Evolutionary conservation across 768 basidiomycete species (phyloP).

Genomic region (Lactarius hengduanensis): DNA sequence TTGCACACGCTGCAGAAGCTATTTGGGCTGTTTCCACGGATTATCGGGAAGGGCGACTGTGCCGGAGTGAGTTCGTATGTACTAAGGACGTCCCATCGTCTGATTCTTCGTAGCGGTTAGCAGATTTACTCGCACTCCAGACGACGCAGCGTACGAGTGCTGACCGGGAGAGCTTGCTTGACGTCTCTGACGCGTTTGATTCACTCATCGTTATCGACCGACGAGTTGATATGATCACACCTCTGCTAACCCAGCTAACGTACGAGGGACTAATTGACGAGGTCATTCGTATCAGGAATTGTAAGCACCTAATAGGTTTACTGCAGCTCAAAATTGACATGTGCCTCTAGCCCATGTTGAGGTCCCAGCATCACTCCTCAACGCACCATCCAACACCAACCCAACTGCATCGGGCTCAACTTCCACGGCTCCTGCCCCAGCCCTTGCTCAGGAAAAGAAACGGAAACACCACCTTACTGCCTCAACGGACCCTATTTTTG

Average conservation of each 20-base stretch:
- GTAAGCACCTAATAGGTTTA: conserved; percentile 44
- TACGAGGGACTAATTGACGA: conserved; percentile 97
- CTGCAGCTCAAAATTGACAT: conserved; percentile 1
- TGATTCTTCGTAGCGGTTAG: conserved; percentile 57
- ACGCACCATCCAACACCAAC: conserved; percentile 48
- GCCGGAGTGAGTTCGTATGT: conserved; percentile 54
- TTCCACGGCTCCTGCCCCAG: conserved; percentile 44
- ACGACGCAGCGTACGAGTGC: conserved; percentile 43
- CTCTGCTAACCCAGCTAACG: conserved; percentile 91
- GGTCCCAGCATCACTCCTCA: conserved; percentile 67
- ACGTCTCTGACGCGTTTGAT: conserved; percentile 67
- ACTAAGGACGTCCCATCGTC: conserved; percentile 7
- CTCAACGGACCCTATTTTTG: conserved; percentile 73
- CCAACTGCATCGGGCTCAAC: conserved; percentile 40
- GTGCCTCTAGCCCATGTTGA: conserved; percentile 65
- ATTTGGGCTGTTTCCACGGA: conserved; percentile 87
- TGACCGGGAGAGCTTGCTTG: conserved; percentile 42
- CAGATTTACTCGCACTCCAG: conserved; percentile 65
- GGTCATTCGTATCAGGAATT: conserved; percentile 83
- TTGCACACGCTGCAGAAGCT: conserved; percentile 78
- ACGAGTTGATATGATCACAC: conserved; percentile 92
- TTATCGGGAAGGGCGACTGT: conserved; percentile 90
- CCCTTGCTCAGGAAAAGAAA: conserved; percentile 73
- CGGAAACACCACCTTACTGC: conserved; percentile 88
- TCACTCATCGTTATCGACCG: conserved; percentile 88